Percentiles rank a stretch among this genome's conserved stretches.
phyloP scores from a whole-genome alignment of 371 early-diverging fungal species.

The Conidiobolus incongruus region DNA sequence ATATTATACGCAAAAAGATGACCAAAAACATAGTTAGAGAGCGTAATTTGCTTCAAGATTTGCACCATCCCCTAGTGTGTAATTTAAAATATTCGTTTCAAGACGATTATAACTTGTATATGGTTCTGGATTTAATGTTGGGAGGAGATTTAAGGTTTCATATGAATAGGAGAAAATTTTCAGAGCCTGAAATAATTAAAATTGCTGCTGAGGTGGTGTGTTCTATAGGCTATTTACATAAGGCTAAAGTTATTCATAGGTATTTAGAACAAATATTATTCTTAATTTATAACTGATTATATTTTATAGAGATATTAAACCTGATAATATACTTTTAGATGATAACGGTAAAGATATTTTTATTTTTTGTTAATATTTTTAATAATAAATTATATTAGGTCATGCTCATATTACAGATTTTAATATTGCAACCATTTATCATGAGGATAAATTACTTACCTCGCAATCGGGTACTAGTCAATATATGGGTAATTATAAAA shows the following conservation, averaged over 20 bases:
- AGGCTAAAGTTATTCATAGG: constrained; percentile 52
- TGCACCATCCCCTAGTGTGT: constrained; percentile 55
- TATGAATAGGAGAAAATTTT: constrained; percentile 32
- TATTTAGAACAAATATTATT: constrained; percentile 4
- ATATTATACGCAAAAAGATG: constrained; percentile 54
- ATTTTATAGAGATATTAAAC: constrained; percentile 43
- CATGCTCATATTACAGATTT: constrained; percentile 71
- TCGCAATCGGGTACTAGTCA: constrained; percentile 55
- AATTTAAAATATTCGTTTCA: constrained; percentile 67
- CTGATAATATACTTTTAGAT: constrained; percentile 67
- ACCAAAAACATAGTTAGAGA: constrained; percentile 56
- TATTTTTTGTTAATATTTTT: not conserved
- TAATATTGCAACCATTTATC: constrained; percentile 43
- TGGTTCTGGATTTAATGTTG: constrained; percentile 73
- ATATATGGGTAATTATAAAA: constrained; percentile 38
- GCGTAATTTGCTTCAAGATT: constrained; percentile 46
- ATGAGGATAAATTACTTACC: constrained; percentile 24
- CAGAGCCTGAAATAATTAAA: constrained; percentile 45
- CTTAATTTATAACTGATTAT: not conserved
- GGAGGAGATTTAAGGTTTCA: constrained; percentile 73
- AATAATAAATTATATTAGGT: constrained; percentile 6
- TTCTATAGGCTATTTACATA: constrained; percentile 54
- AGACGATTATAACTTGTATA: constrained; percentile 60
- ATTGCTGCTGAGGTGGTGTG: constrained; percentile 55
- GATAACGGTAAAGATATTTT: constrained; percentile 15